A percentile compares a stretch with the other conserved stretches of the same genome.
Conservation (phyloP, 805 yeast species). For the Yamadazyma akitaensis region DNA sequence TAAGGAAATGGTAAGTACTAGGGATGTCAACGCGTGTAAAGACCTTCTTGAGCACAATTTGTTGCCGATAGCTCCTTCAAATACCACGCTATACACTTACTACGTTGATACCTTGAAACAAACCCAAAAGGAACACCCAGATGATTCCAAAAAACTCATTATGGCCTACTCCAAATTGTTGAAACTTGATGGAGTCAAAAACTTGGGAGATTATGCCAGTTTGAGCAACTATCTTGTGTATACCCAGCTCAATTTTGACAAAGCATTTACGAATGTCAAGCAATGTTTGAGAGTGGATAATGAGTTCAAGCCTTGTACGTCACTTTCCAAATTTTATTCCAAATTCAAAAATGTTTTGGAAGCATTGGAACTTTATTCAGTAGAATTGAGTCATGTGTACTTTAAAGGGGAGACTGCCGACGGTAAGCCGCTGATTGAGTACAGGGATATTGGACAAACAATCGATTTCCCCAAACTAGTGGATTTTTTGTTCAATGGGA, state of each 20-base stretch:
- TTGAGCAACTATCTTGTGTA: constrained; percentile 38
- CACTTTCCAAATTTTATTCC: constrained; percentile 49
- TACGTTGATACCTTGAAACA: constrained; percentile 24
- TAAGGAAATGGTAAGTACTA: background rate
- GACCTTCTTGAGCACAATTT: constrained; percentile 23
- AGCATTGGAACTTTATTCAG: constrained; percentile 44
- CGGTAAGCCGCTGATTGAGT: constrained; percentile 18
- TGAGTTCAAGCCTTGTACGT: constrained; percentile 61
- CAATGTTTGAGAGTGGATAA: constrained; percentile 77
- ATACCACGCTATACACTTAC: constrained; percentile 19
- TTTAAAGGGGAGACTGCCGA: constrained; percentile 5
- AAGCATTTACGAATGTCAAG: constrained; percentile 50
- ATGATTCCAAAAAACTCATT: constrained; percentile 15
- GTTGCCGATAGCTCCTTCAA: constrained; percentile 41
- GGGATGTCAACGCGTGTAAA: constrained; percentile 1
- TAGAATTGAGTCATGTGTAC: constrained; percentile 27
- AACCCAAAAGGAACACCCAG: constrained; percentile 8
- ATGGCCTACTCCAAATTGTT: constrained; percentile 25
- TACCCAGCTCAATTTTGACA: constrained; percentile 51
- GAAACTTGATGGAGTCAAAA: constrained; percentile 24
- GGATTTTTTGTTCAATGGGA: constrained; percentile 24
- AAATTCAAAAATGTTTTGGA: constrained; percentile 40
- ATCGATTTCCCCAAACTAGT: constrained; percentile 22
- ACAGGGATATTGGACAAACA: constrained; percentile 20
- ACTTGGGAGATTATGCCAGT: constrained; percentile 22